Evolutionary conservation across 805 yeast species (phyloP).

Genomic region (Priceomyces melissophilus): DNA sequence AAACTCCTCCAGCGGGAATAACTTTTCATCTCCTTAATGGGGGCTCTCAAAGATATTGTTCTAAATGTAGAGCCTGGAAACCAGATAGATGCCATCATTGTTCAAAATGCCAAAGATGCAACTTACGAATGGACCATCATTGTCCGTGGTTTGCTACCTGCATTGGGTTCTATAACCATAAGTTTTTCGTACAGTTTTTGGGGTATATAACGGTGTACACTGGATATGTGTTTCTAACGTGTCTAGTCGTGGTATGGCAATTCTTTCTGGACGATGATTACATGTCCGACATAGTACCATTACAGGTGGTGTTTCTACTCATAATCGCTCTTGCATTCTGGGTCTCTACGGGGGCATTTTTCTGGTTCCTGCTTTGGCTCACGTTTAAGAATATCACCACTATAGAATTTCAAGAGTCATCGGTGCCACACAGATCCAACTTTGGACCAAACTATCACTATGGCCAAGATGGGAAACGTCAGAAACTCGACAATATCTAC

Average conservation of each 20-base stretch:
- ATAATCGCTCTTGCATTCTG: conserved; percentile 56
- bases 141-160: conserved; percentile 93
- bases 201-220: conserved; percentile 51
- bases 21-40: conserved; percentile 44
- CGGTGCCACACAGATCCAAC: conserved; percentile 30
- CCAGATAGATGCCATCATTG: conserved; percentile 62
- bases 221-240: conserved; percentile 33
- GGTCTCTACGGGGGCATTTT: conserved; percentile 44
- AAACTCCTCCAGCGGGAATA: conserved; percentile 30
- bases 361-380: conserved; percentile 56
- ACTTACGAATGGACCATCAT: conserved; percentile 56
- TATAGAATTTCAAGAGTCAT: conserved; percentile 66
- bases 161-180: conserved; percentile 78
- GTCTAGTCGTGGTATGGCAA: conserved; percentile 41
- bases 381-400: conserved; percentile 71
- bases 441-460: conserved; percentile 28
- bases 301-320: conserved; percentile 60
- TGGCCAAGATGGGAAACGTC: conserved; percentile 37
- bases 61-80: conserved; percentile 53
- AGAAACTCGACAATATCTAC: conserved; percentile 61
- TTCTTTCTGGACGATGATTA: conserved; percentile 46
- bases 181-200: conserved; percentile 74
- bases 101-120: conserved; percentile 45
- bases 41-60: conserved; percentile 54
- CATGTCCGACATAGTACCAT: conserved; percentile 40